A percentile compares a stretch with the other conserved stretches of the same genome.
Conservation (phyloP, 768 basidiomycete genomes). For the Calvatia gigantea region DNA sequence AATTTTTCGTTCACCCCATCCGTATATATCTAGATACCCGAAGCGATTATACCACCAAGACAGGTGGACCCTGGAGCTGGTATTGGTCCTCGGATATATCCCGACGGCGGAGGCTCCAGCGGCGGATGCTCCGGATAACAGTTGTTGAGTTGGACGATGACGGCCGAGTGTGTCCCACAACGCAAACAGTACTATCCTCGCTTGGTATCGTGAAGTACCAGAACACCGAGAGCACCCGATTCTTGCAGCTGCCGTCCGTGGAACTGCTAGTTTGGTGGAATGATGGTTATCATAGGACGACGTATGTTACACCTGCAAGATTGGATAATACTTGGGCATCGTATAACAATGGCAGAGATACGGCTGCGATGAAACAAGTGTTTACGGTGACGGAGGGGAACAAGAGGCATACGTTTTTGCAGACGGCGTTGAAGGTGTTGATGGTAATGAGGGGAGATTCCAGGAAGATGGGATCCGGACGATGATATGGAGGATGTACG, state of each 20-base stretch:
- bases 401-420: slow-evolving; percentile 18
- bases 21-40: background rate
- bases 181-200: background rate
- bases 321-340: slow-evolving; percentile 18
- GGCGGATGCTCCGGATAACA: slow-evolving; percentile 12
- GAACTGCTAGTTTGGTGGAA: slow-evolving; percentile 18
- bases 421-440: slow-evolving; percentile 16
- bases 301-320: slow-evolving; percentile 10
- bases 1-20: slow-evolving; percentile 17
- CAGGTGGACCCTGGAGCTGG: background rate
- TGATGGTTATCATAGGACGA: background rate
- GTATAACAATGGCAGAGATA: slow-evolving; percentile 12
- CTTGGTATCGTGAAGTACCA: slow-evolving; percentile 12
- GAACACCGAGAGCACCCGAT: slow-evolving; percentile 5
- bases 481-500: slow-evolving; percentile 14
- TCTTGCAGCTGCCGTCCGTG: slow-evolving; percentile 10
- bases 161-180: background rate
- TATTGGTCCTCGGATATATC: slow-evolving; percentile 16
- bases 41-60: slow-evolving; percentile 6
- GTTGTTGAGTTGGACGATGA: background rate
- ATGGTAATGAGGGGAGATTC: slow-evolving; percentile 11
- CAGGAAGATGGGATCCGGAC: slow-evolving; percentile 12
- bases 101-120: slow-evolving; percentile 17
- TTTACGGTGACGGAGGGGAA: slow-evolving; percentile 18
- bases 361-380: slow-evolving; percentile 20